These are phyloP conservation scores for Cicer bijugum DNA, from an alignment of 306 rosid genomes.

Conservation along the genomic window DNA sequence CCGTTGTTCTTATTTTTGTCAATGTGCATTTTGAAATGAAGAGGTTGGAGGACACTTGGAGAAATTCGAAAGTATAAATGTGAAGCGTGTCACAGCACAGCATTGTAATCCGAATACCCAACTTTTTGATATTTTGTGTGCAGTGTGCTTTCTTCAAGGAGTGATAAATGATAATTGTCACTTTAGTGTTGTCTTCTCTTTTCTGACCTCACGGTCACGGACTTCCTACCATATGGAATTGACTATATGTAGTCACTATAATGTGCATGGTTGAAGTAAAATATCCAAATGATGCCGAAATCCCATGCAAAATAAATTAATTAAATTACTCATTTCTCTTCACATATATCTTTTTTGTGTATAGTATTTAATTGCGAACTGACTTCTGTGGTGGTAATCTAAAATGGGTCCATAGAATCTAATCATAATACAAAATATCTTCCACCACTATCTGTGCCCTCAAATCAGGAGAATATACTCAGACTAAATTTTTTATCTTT, in stretches of 20 bases:
- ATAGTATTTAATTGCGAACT: neutral
- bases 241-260: no score
- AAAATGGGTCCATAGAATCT: neutral
- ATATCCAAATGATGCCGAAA: constrained; percentile 28
- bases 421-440: constrained; percentile 1
- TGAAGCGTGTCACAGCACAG: constrained; percentile 8
- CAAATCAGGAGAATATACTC: neutral
- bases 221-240: neutral
- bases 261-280: neutral
- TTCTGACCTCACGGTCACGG: constrained; percentile 28
- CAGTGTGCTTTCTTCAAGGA: neutral
- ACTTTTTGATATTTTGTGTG: neutral
- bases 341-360: constrained; percentile 28
- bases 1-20: no score
- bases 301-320: constrained; percentile 5
- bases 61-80: neutral
- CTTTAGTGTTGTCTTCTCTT: neutral
- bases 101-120: neutral
- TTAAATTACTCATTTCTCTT: constrained; percentile 1
- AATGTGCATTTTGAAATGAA: neutral
- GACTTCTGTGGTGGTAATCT: neutral
- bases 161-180: no score
- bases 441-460: neutral
- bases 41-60: neutral
- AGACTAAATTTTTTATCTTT: no score